A percentile compares a stretch with the other conserved stretches of the same genome.
Conservation (phyloP, 768 basidiomycete genomes). For the Thelephora ganbajun region DNA sequence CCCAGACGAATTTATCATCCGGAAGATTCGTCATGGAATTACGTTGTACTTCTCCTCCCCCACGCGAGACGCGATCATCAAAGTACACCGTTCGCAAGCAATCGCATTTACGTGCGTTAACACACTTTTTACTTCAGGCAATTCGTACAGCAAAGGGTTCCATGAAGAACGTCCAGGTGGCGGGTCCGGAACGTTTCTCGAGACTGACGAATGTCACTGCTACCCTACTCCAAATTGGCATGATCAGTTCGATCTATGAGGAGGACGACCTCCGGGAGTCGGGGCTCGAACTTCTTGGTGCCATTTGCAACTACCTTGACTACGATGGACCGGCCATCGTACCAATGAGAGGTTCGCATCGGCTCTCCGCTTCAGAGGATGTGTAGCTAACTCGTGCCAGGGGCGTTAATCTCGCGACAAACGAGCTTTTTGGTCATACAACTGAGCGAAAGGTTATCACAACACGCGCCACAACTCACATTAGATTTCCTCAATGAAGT, state of each 20-base stretch:
- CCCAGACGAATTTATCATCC: constrained; percentile 68
- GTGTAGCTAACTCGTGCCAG: constrained; percentile 20
- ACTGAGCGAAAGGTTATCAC: constrained; percentile 60
- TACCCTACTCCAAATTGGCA: constrained; percentile 73
- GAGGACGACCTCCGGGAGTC: constrained; percentile 70
- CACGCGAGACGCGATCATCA: constrained; percentile 56
- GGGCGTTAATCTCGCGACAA: constrained; percentile 58
- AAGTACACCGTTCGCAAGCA: constrained; percentile 26
- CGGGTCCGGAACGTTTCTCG: constrained; percentile 50
- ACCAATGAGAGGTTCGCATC: constrained; percentile 46
- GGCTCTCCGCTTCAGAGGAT: neutral
- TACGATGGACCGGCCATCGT: constrained; percentile 62
- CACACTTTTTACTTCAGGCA: constrained; percentile 24
- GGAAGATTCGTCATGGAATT: constrained; percentile 53
- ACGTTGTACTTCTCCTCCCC: constrained; percentile 69
- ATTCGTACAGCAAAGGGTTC: constrained; percentile 67
- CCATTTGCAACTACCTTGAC: constrained; percentile 65
- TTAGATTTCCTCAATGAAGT: constrained; percentile 87
- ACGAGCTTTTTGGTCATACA: constrained; percentile 44
- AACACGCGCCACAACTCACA: constrained; percentile 68
- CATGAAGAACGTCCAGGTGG: constrained; percentile 39
- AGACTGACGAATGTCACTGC: constrained; percentile 78
- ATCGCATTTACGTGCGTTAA: neutral
- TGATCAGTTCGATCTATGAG: constrained; percentile 60
- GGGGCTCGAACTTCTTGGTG: constrained; percentile 67